Percentiles rank a stretch among this genome's conserved stretches.
phyloP scores from a whole-genome alignment of 83 land plant species.

The Picea engelmannii region DNA sequence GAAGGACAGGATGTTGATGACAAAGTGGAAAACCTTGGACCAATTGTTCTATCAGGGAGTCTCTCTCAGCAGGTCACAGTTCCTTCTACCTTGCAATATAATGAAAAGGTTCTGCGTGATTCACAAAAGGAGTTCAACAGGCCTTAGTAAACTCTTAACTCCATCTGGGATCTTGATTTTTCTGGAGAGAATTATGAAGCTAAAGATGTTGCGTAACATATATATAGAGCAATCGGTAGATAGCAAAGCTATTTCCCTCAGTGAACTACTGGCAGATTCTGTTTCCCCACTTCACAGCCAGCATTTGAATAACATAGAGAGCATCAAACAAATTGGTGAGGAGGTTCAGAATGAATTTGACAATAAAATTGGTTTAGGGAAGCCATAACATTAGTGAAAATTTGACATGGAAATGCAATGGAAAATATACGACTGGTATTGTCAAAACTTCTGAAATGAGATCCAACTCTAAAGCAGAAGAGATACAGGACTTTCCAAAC shows the following conservation, averaged over 20 bases:
- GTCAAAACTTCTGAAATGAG: background rate
- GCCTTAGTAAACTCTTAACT: conserved; percentile 7
- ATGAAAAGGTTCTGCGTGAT: conserved; percentile 22
- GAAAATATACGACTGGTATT: background rate
- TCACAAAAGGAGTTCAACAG: conserved; percentile 28
- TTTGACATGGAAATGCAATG: background rate
- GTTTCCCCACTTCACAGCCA: background rate
- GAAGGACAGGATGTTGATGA: no score
- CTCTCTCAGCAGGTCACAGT: no score
- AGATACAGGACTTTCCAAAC: background rate
- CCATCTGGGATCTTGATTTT: background rate
- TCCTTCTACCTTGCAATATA: conserved; percentile 22
- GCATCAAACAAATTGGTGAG: no score
- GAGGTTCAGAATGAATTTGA: no score
- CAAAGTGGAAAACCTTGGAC: no score
- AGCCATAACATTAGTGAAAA: no score
- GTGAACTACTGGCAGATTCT: background rate
- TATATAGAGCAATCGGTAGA: no score
- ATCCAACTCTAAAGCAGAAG: conserved; percentile 1
- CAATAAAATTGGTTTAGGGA: no score
- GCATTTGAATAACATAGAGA: no score
- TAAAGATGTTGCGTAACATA: background rate
- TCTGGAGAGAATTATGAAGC: background rate
- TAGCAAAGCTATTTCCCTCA: no score
- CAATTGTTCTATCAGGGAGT: no score